phyloP scores from a whole-genome alignment of 1,284 basidiomycete species.

The Phellinidium pouzarii region DNA sequence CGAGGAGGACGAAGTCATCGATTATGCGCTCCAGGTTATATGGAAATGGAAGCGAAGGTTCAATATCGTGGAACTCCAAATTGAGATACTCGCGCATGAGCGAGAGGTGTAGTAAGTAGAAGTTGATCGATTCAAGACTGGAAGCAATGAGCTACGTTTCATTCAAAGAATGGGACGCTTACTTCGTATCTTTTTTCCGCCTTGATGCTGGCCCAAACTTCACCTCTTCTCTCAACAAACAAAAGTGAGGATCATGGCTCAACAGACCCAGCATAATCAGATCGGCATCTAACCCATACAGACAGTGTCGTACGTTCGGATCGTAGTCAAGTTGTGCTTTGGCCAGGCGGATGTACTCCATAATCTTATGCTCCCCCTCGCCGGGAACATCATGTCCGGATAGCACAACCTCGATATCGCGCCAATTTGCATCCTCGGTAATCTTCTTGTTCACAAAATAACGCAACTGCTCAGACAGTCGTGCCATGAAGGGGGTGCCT shows the following conservation, averaged over 20 bases:
- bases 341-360: constrained; percentile 95
- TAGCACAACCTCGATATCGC: constrained; percentile 86
- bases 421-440: constrained; percentile 91
- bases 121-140: constrained; percentile 84
- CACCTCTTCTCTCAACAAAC: constrained; percentile 94
- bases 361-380: constrained; percentile 99
- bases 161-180: constrained; percentile 24
- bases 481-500: constrained; percentile 95
- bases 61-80: constrained; percentile 81
- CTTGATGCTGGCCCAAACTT: constrained; percentile 85
- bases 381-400: constrained; percentile 99
- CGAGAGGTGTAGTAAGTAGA: constrained; percentile 92
- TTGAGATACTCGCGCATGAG: constrained; percentile 96
- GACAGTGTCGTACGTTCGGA: constrained; percentile 90
- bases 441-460: constrained; percentile 99
- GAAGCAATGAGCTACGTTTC: constrained; percentile 20
- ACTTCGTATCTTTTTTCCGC: constrained; percentile 64
- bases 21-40: constrained; percentile 91
- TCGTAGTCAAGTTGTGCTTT: constrained; percentile 95
- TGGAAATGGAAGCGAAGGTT: constrained; percentile 50
- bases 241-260: constrained; percentile 99
- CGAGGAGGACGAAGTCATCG: constrained; percentile 95
- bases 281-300: constrained; percentile 98
- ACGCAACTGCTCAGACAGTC: constrained; percentile 83
- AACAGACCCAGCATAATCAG: constrained; percentile 96